Percentiles rank a stretch among this genome's conserved stretches.
Evolutionary conservation across 2,329 filamentous ascomycete genomes (phyloP).

Genomic region (Fusarium duplospermum): DNA sequence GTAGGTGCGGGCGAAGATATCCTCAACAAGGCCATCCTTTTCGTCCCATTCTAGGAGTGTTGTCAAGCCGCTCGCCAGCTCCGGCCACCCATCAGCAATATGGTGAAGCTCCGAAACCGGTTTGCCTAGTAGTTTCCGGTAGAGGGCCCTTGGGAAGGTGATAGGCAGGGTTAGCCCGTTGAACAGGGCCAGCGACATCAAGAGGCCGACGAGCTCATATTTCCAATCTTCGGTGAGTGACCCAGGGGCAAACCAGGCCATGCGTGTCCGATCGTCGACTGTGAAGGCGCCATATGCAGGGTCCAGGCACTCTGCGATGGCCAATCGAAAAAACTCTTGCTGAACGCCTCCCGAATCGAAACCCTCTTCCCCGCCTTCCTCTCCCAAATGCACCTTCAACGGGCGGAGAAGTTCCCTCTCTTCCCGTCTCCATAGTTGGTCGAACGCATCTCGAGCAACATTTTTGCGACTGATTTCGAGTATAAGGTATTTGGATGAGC

Average conservation of each 20-base stretch:
- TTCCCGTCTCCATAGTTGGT: conserved; percentile 91
- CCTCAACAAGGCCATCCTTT: conserved; percentile 78
- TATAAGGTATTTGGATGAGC: conserved; percentile 77
- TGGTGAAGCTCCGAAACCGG: conserved; percentile 78
- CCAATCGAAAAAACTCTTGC: conserved; percentile 92
- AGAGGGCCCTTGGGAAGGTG: conserved; percentile 87
- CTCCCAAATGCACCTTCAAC: conserved; percentile 87
- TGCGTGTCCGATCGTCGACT: conserved; percentile 78
- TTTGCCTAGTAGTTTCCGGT: conserved; percentile 79
- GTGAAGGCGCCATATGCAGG: conserved; percentile 85
- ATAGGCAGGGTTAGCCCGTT: conserved; percentile 93
- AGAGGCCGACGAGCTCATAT: conserved; percentile 86
- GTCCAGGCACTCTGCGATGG: conserved; percentile 82
- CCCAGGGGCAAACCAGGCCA: conserved; percentile 89
- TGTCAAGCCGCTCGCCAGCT: conserved; percentile 79
- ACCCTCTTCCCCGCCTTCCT: conserved; percentile 85
- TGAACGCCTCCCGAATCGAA: conserved; percentile 95
- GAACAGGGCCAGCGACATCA: conserved; percentile 91
- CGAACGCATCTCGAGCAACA: conserved; percentile 79
- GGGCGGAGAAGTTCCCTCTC: conserved; percentile 84
- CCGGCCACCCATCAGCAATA: conserved; percentile 89
- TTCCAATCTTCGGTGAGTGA: conserved; percentile 88
- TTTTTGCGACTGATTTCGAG: conserved; percentile 75
- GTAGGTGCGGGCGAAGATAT: conserved; percentile 86
- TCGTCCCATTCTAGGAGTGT: conserved; percentile 81